Evolutionary conservation across 1,284 basidiomycete genomes (phyloP), one percentile per base, ranked within the genome.

Genomic region (Cystobasidiaceae sp.): DNA sequence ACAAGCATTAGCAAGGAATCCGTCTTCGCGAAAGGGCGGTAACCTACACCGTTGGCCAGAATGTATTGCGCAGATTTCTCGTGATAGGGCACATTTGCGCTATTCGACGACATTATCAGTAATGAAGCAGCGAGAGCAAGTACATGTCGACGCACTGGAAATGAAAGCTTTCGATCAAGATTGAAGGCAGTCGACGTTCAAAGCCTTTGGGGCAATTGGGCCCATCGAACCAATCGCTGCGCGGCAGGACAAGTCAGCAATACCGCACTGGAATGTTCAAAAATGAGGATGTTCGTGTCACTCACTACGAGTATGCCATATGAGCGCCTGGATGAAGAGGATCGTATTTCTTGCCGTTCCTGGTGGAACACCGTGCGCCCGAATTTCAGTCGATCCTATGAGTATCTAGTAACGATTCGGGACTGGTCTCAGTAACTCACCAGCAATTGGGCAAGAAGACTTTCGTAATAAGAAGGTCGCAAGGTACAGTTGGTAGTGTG

Each of bases 261-360:
- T 19, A n/a, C 30, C 33, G 49, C 30, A 27, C n/a, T n/a, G 11
- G 6, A 11, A 8, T 11, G 27, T 23, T 21, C 13, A 11, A 11
- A 15, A 17, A 13, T 21, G 21, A 19, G 27, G 21, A 27, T 19
- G 17, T 3, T 33, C 7, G 5, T 28, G 13, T 17, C 27, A 52
- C 50, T 34, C 11, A 52, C 50, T 52, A 52, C 8, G 57, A 34
- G 28, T 59, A 59, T 25, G 30, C 30, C 43, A 59, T 49, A 33
- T 59, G 57, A 9, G 57, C 57, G 28, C 48, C 32, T 4, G 57
- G 57, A n/a, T 59, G 33, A 17, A 21, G n/a, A 4, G 32, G 30
- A 49, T 59, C 45, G 57, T 48, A 59, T 21, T 46, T 46, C 44
- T 59, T 41, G 21, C 57, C 57, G 43, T 59, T 59, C 57, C 54